Conservation (phyloP, 306 rosid genomes). For the Dryas octopetala region DNA sequence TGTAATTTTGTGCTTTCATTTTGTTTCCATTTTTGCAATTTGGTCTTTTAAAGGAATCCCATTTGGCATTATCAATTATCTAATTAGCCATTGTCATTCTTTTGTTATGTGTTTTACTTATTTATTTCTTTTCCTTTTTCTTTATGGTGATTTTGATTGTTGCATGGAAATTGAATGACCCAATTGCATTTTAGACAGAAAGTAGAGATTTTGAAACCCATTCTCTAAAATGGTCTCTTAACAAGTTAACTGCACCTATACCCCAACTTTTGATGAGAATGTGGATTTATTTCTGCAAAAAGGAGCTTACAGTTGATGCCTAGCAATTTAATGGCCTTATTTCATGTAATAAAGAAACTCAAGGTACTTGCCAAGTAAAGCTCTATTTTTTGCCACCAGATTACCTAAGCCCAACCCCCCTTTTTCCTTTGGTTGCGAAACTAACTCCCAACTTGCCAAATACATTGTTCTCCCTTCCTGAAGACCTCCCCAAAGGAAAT, state of each 20-base stretch:
- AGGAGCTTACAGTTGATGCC: no score
- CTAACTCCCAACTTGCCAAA: no score
- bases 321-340: no score
- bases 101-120: background rate
- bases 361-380: background rate
- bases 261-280: no score
- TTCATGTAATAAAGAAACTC: background rate
- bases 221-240: background rate
- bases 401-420: no score
- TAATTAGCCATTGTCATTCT: background rate
- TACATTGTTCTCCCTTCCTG: no score
- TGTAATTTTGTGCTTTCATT: background rate
- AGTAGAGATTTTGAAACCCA: background rate
- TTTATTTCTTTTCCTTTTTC: no score
- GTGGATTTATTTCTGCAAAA: no score
- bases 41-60: background rate
- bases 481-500: no score
- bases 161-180: constrained; percentile 1
- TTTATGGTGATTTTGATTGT: background rate
- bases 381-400: no score
- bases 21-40: background rate
- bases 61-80: background rate
- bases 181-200: background rate
- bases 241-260: background rate
- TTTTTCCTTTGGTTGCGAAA: no score